Conservation (phyloP, 2,329 filamentous ascomycete genomes). For the Colletotrichum godetiae region DNA sequence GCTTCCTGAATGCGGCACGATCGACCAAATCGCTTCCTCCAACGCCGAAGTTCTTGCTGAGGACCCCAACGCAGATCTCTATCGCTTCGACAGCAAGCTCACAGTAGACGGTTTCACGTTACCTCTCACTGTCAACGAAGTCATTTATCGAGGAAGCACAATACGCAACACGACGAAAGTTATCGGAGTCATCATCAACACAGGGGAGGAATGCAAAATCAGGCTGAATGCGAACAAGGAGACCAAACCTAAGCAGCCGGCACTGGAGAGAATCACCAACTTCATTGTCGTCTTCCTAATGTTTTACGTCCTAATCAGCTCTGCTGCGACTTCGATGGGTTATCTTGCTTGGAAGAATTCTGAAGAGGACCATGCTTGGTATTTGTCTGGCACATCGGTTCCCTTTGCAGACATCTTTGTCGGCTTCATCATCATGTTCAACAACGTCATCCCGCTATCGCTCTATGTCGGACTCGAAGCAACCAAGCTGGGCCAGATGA, state of each 20-base stretch:
- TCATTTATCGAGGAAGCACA: constrained; percentile 87
- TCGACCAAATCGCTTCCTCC: constrained; percentile 64
- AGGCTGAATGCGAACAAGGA: constrained; percentile 93
- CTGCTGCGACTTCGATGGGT: constrained; percentile 84
- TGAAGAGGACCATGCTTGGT: constrained; percentile 79
- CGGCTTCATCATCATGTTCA: constrained; percentile 95
- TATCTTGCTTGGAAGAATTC: constrained; percentile 80
- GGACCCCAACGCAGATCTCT: constrained; percentile 81
- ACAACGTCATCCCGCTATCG: constrained; percentile 91
- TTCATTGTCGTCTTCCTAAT: constrained; percentile 85
- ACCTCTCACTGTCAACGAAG: constrained; percentile 83
- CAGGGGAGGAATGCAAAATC: constrained; percentile 90
- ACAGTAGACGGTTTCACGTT: constrained; percentile 65
- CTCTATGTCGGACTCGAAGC: constrained; percentile 91
- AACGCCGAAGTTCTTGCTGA: constrained; percentile 75
- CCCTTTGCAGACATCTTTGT: constrained; percentile 84
- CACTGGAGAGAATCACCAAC: constrained; percentile 81
- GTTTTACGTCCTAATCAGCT: constrained; percentile 80
- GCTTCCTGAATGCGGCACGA: constrained; percentile 66
- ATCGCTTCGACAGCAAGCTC: constrained; percentile 79
- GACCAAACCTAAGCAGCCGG: constrained; percentile 83
- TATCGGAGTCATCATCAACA: constrained; percentile 86
- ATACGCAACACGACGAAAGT: constrained; percentile 82
- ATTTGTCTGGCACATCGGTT: constrained; percentile 76
- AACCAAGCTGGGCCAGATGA: constrained; percentile 82